These are phyloP conservation scores for Daucus carota DNA, from an alignment of 129 eudicot genomes.

Conservation along the genomic window DH1_v3.0 NC_030385.2:2007001-2007500, in stretches of 20 bases:
- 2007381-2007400: not conserved
- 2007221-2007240: constrained; percentile 77
- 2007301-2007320: not conserved
- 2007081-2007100: not conserved
- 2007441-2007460: constrained; percentile 69
- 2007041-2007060: constrained; percentile 67
- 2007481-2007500: constrained; percentile 88
- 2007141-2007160: no score
- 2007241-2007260: constrained; percentile 69
- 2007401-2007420: constrained; percentile 1
- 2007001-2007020: constrained; percentile 69
- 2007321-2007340: not conserved
- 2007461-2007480: constrained; percentile 80
- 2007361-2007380: not conserved
- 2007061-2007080: not conserved
- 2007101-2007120: not conserved
- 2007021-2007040: constrained; percentile 89
- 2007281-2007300: constrained; percentile 73
- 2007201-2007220: constrained; percentile 90
- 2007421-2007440: constrained; percentile 46
- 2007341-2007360: not conserved
- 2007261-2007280: constrained; percentile 69
- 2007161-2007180: no score
- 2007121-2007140: no score
- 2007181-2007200: constrained; percentile 10